phyloP scores from a whole-genome alignment of 768 basidiomycete genomes.

The Kwoniella bestiolae region DNA sequence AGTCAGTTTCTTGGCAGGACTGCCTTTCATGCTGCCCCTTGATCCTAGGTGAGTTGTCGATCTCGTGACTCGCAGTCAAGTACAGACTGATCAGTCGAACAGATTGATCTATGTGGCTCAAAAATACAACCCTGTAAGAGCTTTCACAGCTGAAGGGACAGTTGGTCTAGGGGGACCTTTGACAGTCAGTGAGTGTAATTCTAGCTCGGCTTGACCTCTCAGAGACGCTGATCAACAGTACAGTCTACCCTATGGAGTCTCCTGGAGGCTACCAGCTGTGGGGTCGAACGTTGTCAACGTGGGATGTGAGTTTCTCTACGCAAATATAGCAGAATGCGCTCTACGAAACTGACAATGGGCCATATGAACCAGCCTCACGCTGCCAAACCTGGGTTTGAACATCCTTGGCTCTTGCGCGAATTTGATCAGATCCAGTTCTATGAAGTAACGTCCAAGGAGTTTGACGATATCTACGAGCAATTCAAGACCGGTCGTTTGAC shows the following conservation, averaged over 20 bases:
- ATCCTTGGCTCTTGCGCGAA: constrained; percentile 67
- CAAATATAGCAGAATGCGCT: too few species aligned
- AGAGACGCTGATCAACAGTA: not conserved
- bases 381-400: constrained; percentile 54
- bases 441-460: constrained; percentile 59
- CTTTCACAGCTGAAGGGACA: constrained; percentile 71
- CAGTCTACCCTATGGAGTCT: constrained; percentile 41
- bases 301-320: constrained; percentile 71
- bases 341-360: too few species aligned
- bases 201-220: not conserved
- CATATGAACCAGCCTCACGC: constrained; percentile 32
- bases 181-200: constrained; percentile 62
- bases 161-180: constrained; percentile 73
- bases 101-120: constrained; percentile 65
- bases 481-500: constrained; percentile 39
- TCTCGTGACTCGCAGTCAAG: not conserved
- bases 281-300: constrained; percentile 67
- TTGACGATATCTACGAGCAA: constrained; percentile 52
- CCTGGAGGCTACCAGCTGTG: constrained; percentile 69
- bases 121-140: constrained; percentile 76
- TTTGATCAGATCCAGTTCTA: constrained; percentile 72
- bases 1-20: constrained; percentile 69
- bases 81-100: constrained; percentile 60
- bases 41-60: constrained; percentile 58
- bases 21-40: constrained; percentile 64